A percentile compares a stretch with the other conserved stretches of the same genome.
These are phyloP conservation scores for Theileria equi DNA, from an alignment of 169 alveolate genomes.

Conservation along the genomic window DNA sequence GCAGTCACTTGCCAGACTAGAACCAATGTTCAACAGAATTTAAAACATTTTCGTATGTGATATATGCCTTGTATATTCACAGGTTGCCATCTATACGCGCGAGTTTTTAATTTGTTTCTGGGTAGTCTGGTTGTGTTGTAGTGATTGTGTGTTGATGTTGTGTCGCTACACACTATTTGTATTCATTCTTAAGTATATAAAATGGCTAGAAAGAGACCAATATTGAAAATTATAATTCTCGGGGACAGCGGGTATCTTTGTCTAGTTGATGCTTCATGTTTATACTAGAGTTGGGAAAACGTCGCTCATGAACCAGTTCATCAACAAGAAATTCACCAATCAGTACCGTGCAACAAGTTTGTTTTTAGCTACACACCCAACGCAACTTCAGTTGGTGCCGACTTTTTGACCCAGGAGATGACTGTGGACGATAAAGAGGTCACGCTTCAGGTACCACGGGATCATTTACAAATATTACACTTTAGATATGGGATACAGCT, in stretches of 20 bases:
- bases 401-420: conserved; percentile 95
- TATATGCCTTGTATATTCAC: neutral
- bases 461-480: neutral
- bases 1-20: conserved; percentile 31
- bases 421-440: conserved; percentile 92
- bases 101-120: neutral
- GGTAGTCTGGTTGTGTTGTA: neutral
- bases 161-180: neutral
- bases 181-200: neutral
- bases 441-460: conserved; percentile 90
- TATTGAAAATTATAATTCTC: conserved; percentile 92
- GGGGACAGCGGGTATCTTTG: conserved; percentile 96
- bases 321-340: conserved; percentile 91
- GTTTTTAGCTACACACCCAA: conserved; percentile 10
- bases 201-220: conserved; percentile 79
- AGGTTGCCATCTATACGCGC: neutral
- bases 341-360: conserved; percentile 96
- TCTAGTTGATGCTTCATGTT: neutral
- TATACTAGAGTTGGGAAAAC: conserved; percentile 94
- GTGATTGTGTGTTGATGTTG: conserved; percentile 10
- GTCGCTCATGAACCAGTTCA: conserved; percentile 96
- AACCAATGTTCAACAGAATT: conserved; percentile 40
- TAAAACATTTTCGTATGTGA: neutral
- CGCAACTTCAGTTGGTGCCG: conserved; percentile 97
- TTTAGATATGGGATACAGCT: conserved; percentile 94